Base-by-base conservation (phyloP, 345 rosid genomes). In the Populus davidiana region DNA sequence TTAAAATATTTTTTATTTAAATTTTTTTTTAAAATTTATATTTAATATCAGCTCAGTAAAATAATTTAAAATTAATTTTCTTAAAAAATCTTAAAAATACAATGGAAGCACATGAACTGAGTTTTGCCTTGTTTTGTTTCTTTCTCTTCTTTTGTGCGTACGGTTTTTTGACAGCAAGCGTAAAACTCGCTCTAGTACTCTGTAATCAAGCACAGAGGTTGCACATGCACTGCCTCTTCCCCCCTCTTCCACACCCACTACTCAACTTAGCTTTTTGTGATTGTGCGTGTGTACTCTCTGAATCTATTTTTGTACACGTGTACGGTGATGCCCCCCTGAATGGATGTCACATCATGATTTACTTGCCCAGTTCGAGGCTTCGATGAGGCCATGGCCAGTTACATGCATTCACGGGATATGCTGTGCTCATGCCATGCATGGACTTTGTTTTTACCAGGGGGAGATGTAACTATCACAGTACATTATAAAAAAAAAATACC, bases 271-370 rank as follows among this genome's bases (percentile, higher is more conserved):
- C 68, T 50, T 54, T 66, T 63, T 25, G 52, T 78, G 78, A 76
- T 75, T 79, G 83, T 81, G 84, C 85, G 63, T 68, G 71, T 73
- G 67, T 76, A 65, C 75, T 21, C 62, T 75, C 43, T 41, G 23
- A 10, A 54, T 17, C 18, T 20, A 41, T 62, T 49, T 20, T 5
- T 52, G 25, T 63, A 52, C 87, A 79, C 84, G 81, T 81, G 82
- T 76, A 73, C 63, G 75, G 80, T 72, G 80, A 76, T 63, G 69
- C 73, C 72, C 12, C 16, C 23, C 39, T 43, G 11, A 11, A 41
- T 1, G 17, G 12, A 3, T 8, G 47, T 47, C 31, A 20, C 77
- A n/a, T 74, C 39, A 39, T 62, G 33, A 3, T 23, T 8, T 71
- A 1, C 41, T 2, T 43, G 47, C 47, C 47, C 47, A 43, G 47